phyloP scores from a whole-genome alignment of 2,329 filamentous ascomycete genomes.

The Ophiostoma tasmaniense region DNA sequence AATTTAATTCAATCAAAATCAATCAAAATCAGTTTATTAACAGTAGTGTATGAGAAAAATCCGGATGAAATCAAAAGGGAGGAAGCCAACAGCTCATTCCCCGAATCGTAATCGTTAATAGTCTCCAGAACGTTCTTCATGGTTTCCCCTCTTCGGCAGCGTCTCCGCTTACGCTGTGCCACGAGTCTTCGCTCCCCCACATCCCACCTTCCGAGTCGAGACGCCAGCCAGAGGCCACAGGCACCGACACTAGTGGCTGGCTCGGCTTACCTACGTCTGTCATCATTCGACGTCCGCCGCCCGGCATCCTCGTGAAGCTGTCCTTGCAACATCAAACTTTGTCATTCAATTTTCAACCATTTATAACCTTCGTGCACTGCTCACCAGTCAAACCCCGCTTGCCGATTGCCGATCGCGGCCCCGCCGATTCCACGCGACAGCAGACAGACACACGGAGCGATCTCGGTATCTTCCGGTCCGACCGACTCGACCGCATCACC shows the following conservation, averaged over 20 bases:
- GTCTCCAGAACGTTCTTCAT: neutral
- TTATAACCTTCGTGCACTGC: neutral
- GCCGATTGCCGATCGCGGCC: slow-evolving; percentile 1
- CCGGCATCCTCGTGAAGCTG: neutral
- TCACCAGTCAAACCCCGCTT: neutral
- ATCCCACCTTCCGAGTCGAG: neutral
- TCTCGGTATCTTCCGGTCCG: neutral
- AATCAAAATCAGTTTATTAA: neutral
- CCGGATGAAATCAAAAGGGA: neutral
- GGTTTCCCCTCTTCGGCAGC: slow-evolving; percentile 3
- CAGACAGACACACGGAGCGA: neutral
- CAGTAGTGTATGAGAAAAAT: neutral
- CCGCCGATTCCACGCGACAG: neutral
- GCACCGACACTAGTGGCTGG: neutral
- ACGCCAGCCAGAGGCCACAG: neutral
- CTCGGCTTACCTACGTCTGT: neutral
- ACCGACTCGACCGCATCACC: neutral
- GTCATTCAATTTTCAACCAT: neutral
- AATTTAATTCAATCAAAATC: neutral
- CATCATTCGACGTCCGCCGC: neutral
- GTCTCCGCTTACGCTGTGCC: slow-evolving; percentile 1
- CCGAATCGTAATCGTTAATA: neutral
- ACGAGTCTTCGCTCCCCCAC: neutral
- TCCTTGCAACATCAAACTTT: neutral
- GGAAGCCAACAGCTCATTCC: neutral